Evolutionary conservation across 768 basidiomycete species (phyloP).

Genomic region (Pulveroboletus ravenelii): DNA sequence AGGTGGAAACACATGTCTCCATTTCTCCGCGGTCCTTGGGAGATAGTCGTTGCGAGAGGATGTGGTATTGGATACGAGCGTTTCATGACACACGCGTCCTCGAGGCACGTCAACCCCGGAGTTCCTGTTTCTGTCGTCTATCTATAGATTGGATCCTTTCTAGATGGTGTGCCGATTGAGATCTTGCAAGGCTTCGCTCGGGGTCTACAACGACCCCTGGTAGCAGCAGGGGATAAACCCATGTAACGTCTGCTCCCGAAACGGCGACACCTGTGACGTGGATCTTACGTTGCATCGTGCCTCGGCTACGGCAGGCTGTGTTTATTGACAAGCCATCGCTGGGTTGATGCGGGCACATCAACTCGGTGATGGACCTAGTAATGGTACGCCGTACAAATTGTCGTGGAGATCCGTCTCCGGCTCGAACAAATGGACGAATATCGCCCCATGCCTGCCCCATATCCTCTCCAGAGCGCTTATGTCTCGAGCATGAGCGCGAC

Average conservation of each 20-base stretch:
- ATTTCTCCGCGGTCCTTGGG: slow-evolving; percentile 21
- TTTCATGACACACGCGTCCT: slow-evolving; percentile 22
- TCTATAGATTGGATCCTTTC: slow-evolving; percentile 22
- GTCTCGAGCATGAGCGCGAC: slow-evolving; percentile 42
- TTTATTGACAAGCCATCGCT: slow-evolving; percentile 20
- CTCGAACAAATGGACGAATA: slow-evolving; percentile 40
- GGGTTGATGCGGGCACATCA: slow-evolving; percentile 24
- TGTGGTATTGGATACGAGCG: slow-evolving; percentile 13
- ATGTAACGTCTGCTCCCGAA: slow-evolving; percentile 29
- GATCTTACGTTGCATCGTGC: slow-evolving; percentile 27
- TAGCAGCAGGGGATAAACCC: slow-evolving; percentile 11
- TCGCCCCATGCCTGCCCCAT: slow-evolving; percentile 28
- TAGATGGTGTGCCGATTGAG: slow-evolving; percentile 6
- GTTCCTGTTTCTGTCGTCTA: slow-evolving; percentile 29
- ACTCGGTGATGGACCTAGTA: slow-evolving; percentile 19
- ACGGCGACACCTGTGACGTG: slow-evolving; percentile 27
- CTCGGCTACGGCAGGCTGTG: slow-evolving; percentile 28
- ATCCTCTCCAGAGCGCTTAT: slow-evolving; percentile 31
- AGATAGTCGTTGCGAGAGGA: slow-evolving; percentile 2
- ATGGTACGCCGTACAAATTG: slow-evolving; percentile 27
- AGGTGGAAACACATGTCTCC: slow-evolving; percentile 7
- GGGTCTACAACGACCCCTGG: slow-evolving; percentile 16
- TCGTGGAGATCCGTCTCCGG: slow-evolving; percentile 30
- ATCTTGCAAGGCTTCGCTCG: slow-evolving; percentile 10
- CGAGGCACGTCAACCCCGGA: slow-evolving; percentile 20